Base-by-base conservation (phyloP, 2,329 filamentous ascomycete genomes). In the Fusarium incarnatum region DNA sequence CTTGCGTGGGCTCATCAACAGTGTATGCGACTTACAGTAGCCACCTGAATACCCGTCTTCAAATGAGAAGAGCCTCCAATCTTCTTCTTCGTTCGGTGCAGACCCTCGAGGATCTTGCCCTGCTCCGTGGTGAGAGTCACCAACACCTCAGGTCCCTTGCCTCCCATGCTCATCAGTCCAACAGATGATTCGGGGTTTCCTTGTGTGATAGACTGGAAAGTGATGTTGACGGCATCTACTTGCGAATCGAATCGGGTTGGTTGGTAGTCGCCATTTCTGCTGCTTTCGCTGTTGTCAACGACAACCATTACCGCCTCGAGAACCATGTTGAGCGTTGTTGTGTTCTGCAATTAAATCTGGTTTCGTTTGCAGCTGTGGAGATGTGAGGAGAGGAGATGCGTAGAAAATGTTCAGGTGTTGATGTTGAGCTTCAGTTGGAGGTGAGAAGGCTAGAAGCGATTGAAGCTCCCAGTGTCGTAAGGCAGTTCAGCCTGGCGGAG, bases 291-390 rank as follows among this genome's bases (percentile, higher is more conserved):
- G 87, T 98, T 99, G 88, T 99, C 96, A 78, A 98, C 94, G 87
- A 98, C 91, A 82, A 99, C 93, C 94, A 99, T 98, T 70, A 97
- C 97, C 85, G 96, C 97, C 90, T 99, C 96, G 83, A 99, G 91
- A 83, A 91, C 93, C 96, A 99, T 99, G 79, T 87, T 94, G 89
- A 81, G 83, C 81, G 81, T 76, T 71, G 68, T 64, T 72, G 55
- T 57, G 50, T 23, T 63, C 54, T 63, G 30, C 55, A 46, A 62
- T 41, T 28, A 59, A 61, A 20, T 20, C 7, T 16, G 27, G 27
- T 46, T 50, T 30, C 28, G 59, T 37, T 16, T 59, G 27, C 28
- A 45, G 40, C 56, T 64, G 34, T 57, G 34, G 47, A 46, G 25
- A 41, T 54, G n/a, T 50, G 63, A 18, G 45, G 53, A 52, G 23